Base-by-base conservation (phyloP, 768 basidiomycete genomes). In the Arthromyces matolae region DNA sequence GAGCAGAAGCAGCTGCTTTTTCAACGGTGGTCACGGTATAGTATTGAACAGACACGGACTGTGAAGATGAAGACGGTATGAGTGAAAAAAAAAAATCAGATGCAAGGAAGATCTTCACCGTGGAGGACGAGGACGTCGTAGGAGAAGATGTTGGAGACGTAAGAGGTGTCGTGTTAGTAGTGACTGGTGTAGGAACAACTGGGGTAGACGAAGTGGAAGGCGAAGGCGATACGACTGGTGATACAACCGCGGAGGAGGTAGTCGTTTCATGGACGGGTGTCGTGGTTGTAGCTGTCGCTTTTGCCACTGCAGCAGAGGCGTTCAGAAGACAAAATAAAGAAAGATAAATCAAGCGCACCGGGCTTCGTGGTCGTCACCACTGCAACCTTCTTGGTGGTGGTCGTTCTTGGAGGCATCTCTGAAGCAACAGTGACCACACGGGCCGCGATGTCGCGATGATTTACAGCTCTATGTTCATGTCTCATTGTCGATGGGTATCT, bases 401-500 rank as follows among this genome's bases (percentile, higher is more conserved):
- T 46, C n/a, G 24, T 5, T 6, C 2, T 31, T 22, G 20, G 25
- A 2, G 27, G 37, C n/a, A 23, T 7, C 8, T 46, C 50, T 36
- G 19, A 9, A 22, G 8, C n/a, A 19, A 13, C n/a, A 42, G 43
- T 38, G 13, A 20, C 42, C n/a, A 42, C 49, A 31, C 53, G 53
- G 34, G 47, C 53, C 33, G 40, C 47, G 8, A 49, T 42, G 27
- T 29, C 42, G 38, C 42, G 53, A 20, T 51, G 53, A 22, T 54
- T 45, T 13, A 18, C 19, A 38, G 33, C 45, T 38, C 53, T 40
- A 23, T 48, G 45, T 45, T 48, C 53, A 32, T 51, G 50, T 16
- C 29, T 25, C 53, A 54, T 55, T 25, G n/a, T 32, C 14, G 29
- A 37, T 23, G 41, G 39, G 29, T 53, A 45, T 46, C 34, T 36